Evolutionary conservation across 371 early-diverging fungal species (phyloP), one percentile per base, ranked within the genome.

Genomic region (Coemansia sp.): DNA sequence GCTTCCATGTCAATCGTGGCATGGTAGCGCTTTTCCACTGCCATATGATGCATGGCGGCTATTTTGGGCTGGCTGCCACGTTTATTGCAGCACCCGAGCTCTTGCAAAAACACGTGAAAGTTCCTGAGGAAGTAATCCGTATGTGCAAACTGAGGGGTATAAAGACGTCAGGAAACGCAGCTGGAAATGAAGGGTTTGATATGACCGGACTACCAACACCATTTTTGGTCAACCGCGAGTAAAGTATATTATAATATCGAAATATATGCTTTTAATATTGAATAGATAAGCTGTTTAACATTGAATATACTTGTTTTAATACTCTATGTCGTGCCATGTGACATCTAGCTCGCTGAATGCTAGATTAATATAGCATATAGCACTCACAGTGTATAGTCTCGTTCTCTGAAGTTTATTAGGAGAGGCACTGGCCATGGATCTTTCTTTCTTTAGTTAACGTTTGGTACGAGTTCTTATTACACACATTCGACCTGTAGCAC

Each of bases 21-120:
- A 92, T 91, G 12, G 86, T 86, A 89, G 91, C 25, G 5, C 64
- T 88, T 54, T 80, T 90, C 73, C 91, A 92, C 75, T 93, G 93
- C 75, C 94, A 93, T 67, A 89, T 91, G 56, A 86, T 86, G 67
- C 90, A 89, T 86, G 93, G 92, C 82, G 68, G 85, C 30, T 78
- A 78, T 28, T 74, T 89, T 53, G 91, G 91, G 44, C 73, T 89
- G 63, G 86, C 81, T 7, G 80, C 81, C 16, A 72, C 84, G 9
- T 68, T 91, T 61, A 78, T 91, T 47, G 91, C 88, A 69, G 90
- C 90, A 3, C 91, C 92, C 33, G 82, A 84, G 28, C 51, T 54
- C 3, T 21, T 72, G 30, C 66, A 78, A 25, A 64, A 47, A 21
- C 30, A 55, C 0, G 30, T 30, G 26, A n/a, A 7, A 16, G 42